Percentiles rank a stretch among this genome's conserved stretches.
phyloP scores from a whole-genome alignment of 192 early-diverging fungal species.

The Polychytrium aggregatum region DNA sequence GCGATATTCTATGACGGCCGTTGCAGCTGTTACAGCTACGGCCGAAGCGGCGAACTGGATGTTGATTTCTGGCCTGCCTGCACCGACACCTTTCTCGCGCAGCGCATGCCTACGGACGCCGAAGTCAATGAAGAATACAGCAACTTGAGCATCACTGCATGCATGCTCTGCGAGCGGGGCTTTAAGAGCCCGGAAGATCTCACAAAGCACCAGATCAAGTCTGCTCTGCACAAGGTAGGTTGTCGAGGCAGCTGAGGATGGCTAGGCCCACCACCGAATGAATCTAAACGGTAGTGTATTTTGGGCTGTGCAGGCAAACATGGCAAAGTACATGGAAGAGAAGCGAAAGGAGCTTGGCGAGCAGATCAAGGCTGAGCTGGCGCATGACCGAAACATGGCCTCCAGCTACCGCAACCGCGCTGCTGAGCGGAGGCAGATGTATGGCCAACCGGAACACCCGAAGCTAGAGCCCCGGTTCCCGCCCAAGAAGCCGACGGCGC shows the following conservation, averaged over 20 bases:
- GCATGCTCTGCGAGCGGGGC: constrained; percentile 49
- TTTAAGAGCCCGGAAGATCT: constrained; percentile 38
- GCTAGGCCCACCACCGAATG: too few relatives aligned
- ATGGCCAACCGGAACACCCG: too few relatives aligned
- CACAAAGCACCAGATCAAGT: constrained; percentile 39
- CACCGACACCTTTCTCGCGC: constrained; percentile 11
- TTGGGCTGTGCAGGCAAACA: constrained; percentile 20
- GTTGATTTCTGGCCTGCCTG: neutral
- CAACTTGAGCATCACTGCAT: constrained; percentile 35
- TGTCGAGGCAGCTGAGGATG: too few relatives aligned
- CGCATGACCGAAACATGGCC: too few relatives aligned
- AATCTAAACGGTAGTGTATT: too few relatives aligned
- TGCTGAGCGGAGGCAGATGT: too few relatives aligned
- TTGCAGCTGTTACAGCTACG: constrained; percentile 10
- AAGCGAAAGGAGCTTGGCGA: constrained; percentile 6
- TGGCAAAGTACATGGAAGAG: constrained; percentile 9
- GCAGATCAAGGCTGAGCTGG: too few relatives aligned
- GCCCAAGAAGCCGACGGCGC: too few relatives aligned
- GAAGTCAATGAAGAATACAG: constrained; percentile 18
- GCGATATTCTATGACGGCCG: constrained; percentile 7
- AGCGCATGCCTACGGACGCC: constrained; percentile 17
- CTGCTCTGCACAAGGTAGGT: constrained; percentile 49
- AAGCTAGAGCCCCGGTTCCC: too few relatives aligned
- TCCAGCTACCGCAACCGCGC: too few relatives aligned
- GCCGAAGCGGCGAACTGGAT: constrained; percentile 7